phyloP scores from a whole-genome alignment of 768 basidiomycete species.

The Mrakia gelida region DNA sequence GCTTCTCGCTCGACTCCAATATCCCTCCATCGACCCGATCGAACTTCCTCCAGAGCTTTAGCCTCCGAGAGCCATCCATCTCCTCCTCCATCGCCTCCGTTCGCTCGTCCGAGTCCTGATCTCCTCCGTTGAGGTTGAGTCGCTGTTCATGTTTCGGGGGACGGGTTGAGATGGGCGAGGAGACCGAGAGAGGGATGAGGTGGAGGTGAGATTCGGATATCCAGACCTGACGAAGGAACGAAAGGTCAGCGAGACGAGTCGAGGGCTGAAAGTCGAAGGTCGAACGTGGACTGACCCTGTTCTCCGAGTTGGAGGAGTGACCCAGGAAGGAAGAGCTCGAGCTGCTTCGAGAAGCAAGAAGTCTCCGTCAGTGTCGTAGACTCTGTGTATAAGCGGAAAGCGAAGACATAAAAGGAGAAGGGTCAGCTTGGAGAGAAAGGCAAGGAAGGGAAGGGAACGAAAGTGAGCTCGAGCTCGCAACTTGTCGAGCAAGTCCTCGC shows the following conservation, averaged over 20 bases:
- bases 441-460: neutral
- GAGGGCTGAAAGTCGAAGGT: neutral
- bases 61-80: constrained; percentile 38
- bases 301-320: constrained; percentile 86
- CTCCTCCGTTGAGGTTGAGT: constrained; percentile 50
- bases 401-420: constrained; percentile 1
- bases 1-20: constrained; percentile 60
- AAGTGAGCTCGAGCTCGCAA: neutral
- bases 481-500: neutral
- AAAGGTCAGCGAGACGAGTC: constrained; percentile 45
- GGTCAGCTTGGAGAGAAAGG: too few species aligned
- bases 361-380: constrained; percentile 88
- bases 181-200: constrained; percentile 72
- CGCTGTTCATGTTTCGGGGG: constrained; percentile 49
- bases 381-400: constrained; percentile 48
- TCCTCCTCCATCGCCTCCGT: neutral
- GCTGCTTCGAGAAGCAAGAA: constrained; percentile 96
- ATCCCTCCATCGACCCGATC: constrained; percentile 48
- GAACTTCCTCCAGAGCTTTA: constrained; percentile 38
- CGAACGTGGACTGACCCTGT: constrained; percentile 60
- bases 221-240: constrained; percentile 66
- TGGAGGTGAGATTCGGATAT: constrained; percentile 77
- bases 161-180: constrained; percentile 58
- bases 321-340: constrained; percentile 80
- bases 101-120: constrained; percentile 52